Evolutionary conservation across 305 asterid genomes (phyloP).

Genomic region (Fraxinus sp.): DNA sequence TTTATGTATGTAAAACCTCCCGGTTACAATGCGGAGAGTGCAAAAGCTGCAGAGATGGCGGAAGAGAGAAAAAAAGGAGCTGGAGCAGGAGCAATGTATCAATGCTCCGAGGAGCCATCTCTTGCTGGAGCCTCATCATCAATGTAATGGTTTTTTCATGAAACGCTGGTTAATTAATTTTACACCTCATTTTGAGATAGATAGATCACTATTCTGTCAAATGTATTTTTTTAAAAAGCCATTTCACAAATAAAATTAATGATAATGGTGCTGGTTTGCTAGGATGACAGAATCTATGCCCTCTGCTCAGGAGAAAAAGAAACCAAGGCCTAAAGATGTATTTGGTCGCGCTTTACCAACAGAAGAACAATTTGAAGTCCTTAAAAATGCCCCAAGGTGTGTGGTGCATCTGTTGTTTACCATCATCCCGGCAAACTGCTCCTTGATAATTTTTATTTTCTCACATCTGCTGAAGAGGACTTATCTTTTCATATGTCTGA

Average conservation of each 20-base stretch:
- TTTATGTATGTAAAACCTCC: slow-evolving; percentile 94
- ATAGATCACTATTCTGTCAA: slow-evolving; percentile 8
- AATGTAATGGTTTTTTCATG: slow-evolving; percentile 40
- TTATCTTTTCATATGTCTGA: not conserved
- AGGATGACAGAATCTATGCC: slow-evolving; percentile 55
- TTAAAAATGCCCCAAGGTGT: slow-evolving; percentile 92
- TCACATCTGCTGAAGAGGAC: slow-evolving; percentile 2
- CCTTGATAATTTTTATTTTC: not conserved
- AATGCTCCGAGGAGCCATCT: slow-evolving; percentile 37
- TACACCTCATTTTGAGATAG: not conserved
- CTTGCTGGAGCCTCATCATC: slow-evolving; percentile 51
- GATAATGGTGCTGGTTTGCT: not conserved
- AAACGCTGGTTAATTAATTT: not conserved
- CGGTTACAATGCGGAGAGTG: slow-evolving; percentile 96
- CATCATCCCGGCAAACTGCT: no score
- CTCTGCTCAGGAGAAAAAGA: slow-evolving; percentile 61
- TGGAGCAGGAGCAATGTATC: not conserved
- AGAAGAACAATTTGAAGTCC: slow-evolving; percentile 93
- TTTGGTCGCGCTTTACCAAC: slow-evolving; percentile 93
- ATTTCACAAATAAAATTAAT: not conserved
- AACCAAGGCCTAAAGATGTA: slow-evolving; percentile 75
- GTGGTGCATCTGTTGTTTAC: slow-evolving; percentile 3
- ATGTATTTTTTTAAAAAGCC: not conserved
- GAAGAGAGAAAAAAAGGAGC: slow-evolving; percentile 44
- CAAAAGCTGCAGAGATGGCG: slow-evolving; percentile 89